Conservation (phyloP, 176 grass and related monocot genomes). For the Dactylis glomerata region DNA sequence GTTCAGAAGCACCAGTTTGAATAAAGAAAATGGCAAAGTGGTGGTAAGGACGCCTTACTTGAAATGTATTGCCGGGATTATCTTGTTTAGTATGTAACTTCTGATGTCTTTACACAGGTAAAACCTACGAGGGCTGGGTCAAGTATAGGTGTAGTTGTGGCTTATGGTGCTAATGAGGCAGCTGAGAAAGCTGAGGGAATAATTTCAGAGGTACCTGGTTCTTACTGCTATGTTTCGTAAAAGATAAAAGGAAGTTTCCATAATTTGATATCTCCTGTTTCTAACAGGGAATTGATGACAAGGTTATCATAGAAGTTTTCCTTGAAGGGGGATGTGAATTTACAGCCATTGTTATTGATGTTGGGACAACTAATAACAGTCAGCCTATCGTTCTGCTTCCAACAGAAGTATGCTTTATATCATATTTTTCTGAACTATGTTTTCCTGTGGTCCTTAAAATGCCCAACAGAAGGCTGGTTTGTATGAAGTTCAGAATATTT, state of each 20-base stretch:
- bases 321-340: constrained; percentile 90
- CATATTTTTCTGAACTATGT: not conserved
- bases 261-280: constrained; percentile 13
- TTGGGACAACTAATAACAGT: constrained; percentile 48
- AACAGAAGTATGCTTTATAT: constrained; percentile 57
- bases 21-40: constrained; percentile 80
- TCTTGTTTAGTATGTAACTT: constrained; percentile 23
- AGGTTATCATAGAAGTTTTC: constrained; percentile 85
- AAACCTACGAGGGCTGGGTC: constrained; percentile 91
- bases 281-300: constrained; percentile 69
- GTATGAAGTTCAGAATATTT: not conserved
- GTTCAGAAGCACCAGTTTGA: constrained; percentile 54
- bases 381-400: constrained; percentile 83
- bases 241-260: not conserved
- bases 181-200: constrained; percentile 67
- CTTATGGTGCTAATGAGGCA: constrained; percentile 76
- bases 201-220: constrained; percentile 54
- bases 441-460: not conserved
- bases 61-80: constrained; percentile 4
- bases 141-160: constrained; percentile 80
- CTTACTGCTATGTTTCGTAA: not conserved
- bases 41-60: constrained; percentile 45
- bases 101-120: constrained; percentile 44
- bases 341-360: constrained; percentile 86
- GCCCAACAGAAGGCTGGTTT: not conserved